Conservation (phyloP, 805 yeast genomes). For the Wickerhamiella brachini region DNA sequence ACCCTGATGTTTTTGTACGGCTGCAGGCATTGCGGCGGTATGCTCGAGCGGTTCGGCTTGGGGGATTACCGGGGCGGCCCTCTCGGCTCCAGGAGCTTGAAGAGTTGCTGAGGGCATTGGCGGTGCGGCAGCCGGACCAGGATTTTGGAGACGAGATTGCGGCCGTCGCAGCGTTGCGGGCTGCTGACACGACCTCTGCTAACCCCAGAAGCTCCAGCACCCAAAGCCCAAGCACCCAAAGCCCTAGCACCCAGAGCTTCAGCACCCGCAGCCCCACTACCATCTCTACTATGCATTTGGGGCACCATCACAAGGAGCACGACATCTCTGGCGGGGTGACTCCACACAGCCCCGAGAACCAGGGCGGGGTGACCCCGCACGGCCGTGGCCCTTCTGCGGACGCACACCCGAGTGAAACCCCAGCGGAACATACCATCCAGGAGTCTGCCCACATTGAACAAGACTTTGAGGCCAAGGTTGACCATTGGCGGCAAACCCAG, state of each 20-base stretch:
- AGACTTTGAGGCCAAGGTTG: constrained; percentile 4
- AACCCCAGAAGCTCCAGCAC: neutral
- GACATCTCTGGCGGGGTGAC: too few species aligned
- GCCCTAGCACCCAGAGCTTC: too few species aligned
- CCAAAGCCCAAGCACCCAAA: too few species aligned
- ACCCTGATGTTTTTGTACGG: neutral
- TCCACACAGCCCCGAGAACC: too few species aligned
- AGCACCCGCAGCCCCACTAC: too few species aligned
- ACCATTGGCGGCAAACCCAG: constrained; percentile 7
- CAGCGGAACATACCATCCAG: neutral
- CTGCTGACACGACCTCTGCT: neutral
- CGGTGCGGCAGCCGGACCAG: neutral
- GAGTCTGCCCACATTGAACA: neutral
- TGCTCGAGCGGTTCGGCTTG: neutral
- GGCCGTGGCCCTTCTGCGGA: neutral
- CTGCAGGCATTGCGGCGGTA: neutral
- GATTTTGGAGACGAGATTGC: neutral
- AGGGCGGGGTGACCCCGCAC: too few species aligned
- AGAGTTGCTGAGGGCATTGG: neutral
- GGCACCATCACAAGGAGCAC: too few species aligned
- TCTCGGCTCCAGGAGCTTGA: neutral
- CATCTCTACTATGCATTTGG: too few species aligned
- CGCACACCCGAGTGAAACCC: neutral
- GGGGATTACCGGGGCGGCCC: neutral
- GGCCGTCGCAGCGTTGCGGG: neutral